These are phyloP conservation scores for Pichia sp. DNA, from an alignment of 1,139 yeast species.

Conservation along the genomic window DNA sequence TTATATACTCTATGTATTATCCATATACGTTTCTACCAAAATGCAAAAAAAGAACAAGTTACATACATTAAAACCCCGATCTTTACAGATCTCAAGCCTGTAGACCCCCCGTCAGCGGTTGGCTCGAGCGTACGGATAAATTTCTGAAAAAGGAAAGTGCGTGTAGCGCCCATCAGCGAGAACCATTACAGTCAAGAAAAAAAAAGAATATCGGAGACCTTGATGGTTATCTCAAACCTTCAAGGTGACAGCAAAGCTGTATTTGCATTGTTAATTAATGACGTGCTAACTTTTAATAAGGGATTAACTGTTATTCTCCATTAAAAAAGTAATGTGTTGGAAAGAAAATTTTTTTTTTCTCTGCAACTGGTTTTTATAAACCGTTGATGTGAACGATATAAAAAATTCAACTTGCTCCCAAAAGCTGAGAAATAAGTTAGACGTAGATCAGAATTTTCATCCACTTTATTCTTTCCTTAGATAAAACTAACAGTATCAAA, in stretches of 20 bases:
- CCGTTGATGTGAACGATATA: not conserved
- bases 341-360: not conserved
- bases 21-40: not conserved
- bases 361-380: not conserved
- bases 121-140: not conserved
- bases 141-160: not conserved
- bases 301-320: not conserved
- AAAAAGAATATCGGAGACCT: not conserved
- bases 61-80: not conserved
- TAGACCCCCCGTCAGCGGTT: not conserved
- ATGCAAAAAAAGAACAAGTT: not conserved
- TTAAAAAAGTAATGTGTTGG: not conserved
- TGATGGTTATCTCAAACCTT: not conserved
- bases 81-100: too few species aligned
- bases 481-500: not conserved
- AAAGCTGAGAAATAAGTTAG: not conserved
- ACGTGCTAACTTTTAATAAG: not conserved
- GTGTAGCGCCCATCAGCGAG: not conserved
- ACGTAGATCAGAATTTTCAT: not conserved
- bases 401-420: not conserved
- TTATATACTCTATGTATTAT: not conserved
- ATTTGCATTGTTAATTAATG: not conserved
- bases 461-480: not conserved
- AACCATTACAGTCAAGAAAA: not conserved
- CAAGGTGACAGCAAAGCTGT: not conserved